Conservation (phyloP, 108 stramenopile genomes). For the Cyclotella kingstonii region DNA sequence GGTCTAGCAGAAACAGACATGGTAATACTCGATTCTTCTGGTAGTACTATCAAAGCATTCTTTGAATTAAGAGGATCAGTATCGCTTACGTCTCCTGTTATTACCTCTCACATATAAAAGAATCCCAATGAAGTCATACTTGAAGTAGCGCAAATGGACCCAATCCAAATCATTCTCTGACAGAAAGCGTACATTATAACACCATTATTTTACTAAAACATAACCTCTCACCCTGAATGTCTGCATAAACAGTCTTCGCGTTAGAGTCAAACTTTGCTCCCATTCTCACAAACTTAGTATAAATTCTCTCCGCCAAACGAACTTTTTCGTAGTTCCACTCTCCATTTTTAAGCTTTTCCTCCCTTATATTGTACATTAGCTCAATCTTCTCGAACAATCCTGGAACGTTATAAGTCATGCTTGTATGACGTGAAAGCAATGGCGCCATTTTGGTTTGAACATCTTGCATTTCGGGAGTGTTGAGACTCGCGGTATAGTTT, state of each 20-base stretch:
- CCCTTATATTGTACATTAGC: conserved; percentile 36
- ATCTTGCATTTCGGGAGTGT: conserved; percentile 52
- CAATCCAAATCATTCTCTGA: background rate
- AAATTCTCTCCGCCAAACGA: conserved; percentile 68
- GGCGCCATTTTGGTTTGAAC: conserved; percentile 67
- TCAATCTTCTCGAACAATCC: conserved; percentile 70
- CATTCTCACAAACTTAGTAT: conserved; percentile 61
- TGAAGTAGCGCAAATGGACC: too few species aligned
- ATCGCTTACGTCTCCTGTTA: too few species aligned
- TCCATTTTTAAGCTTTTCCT: conserved; percentile 26
- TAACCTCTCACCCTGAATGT: conserved; percentile 44
- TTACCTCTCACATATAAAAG: too few species aligned
- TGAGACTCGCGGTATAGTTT: conserved; percentile 50
- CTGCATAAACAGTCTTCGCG: conserved; percentile 56
- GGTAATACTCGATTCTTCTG: too few species aligned
- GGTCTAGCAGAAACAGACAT: too few species aligned
- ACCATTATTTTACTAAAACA: background rate
- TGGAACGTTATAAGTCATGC: conserved; percentile 49
- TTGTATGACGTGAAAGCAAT: conserved; percentile 48
- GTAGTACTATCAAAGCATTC: too few species aligned
- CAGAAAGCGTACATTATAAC: background rate
- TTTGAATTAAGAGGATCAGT: too few species aligned
- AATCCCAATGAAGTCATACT: too few species aligned
- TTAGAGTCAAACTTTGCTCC: conserved; percentile 59
- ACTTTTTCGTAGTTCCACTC: conserved; percentile 52